These are phyloP conservation scores for Malus hybrid DNA, from an alignment of 331 rosid genomes.

Conservation along the genomic window DNA sequence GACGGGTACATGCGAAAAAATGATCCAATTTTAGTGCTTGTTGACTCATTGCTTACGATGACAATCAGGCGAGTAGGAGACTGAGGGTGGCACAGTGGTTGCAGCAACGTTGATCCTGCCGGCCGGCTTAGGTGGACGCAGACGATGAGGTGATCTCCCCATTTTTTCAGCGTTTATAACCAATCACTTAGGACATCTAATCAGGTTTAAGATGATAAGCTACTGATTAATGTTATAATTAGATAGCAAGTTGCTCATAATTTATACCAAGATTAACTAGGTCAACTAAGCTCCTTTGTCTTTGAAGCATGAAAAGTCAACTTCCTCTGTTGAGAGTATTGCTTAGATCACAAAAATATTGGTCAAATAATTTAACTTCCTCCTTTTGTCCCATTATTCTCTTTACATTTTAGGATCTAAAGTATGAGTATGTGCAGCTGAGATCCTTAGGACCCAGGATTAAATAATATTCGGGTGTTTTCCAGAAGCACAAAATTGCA, in stretches of 20 bases:
- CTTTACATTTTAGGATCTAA: neutral
- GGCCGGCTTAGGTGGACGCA: neutral
- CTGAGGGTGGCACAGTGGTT: neutral
- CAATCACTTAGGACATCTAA: neutral
- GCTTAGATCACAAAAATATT: neutral
- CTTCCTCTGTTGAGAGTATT: neutral
- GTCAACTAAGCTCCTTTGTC: neutral
- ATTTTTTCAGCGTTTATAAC: neutral
- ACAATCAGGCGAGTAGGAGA: constrained; percentile 9
- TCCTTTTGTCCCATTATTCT: neutral
- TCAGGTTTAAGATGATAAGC: neutral
- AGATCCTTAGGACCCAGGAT: neutral
- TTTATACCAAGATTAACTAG: neutral
- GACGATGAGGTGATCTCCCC: neutral
- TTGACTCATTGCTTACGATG: constrained; percentile 7
- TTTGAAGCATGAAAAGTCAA: neutral
- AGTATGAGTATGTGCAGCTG: neutral
- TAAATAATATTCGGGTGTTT: too few species aligned
- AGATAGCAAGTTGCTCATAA: neutral
- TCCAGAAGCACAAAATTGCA: neutral
- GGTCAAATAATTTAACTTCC: neutral
- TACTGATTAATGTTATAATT: neutral
- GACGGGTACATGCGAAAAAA: neutral
- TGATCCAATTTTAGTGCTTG: neutral
- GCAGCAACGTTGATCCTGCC: neutral